phyloP scores from a whole-genome alignment of 805 yeast genomes.

The Candida multigemmis region DNA sequence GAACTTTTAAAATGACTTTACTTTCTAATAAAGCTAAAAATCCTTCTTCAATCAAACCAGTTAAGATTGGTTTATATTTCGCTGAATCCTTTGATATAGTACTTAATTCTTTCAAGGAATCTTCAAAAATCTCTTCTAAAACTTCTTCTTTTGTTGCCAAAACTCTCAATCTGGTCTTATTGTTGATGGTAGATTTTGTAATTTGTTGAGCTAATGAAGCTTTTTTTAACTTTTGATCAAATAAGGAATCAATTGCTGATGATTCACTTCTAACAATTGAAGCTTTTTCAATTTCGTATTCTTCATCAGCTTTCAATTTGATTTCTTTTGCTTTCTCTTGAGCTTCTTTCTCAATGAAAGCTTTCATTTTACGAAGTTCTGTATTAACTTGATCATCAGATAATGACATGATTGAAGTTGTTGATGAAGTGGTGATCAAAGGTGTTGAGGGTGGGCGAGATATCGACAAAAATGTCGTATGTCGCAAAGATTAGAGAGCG shows the following conservation, averaged over 20 bases:
- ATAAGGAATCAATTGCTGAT: constrained; percentile 73
- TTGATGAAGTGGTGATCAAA: too few species aligned
- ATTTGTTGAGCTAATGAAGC: constrained; percentile 91
- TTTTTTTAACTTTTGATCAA: constrained; percentile 80
- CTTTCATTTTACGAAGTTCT: constrained; percentile 96
- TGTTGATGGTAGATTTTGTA: constrained; percentile 88
- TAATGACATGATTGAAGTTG: constrained; percentile 14
- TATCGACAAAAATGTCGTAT: too few species aligned
- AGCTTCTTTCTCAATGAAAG: constrained; percentile 98
- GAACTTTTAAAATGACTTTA: constrained; percentile 53
- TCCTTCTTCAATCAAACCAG: constrained; percentile 72
- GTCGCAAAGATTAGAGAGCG: too few species aligned
- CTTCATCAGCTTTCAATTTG: constrained; percentile 93
- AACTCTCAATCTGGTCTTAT: constrained; percentile 89
- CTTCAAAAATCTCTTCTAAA: constrained; percentile 63
- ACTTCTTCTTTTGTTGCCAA: constrained; percentile 76
- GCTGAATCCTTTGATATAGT: constrained; percentile 43
- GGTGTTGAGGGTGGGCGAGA: too few species aligned
- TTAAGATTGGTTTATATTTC: constrained; percentile 61
- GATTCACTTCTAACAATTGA: constrained; percentile 89
- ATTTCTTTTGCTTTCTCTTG: constrained; percentile 98
- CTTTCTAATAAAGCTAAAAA: constrained; percentile 67
- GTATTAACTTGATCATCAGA: constrained; percentile 50
- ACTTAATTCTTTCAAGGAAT: constrained; percentile 56
- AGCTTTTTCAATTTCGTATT: constrained; percentile 96